Base-by-base conservation (phyloP, 148 eudicot genomes). In the Persicaria tinctoria region DNA sequence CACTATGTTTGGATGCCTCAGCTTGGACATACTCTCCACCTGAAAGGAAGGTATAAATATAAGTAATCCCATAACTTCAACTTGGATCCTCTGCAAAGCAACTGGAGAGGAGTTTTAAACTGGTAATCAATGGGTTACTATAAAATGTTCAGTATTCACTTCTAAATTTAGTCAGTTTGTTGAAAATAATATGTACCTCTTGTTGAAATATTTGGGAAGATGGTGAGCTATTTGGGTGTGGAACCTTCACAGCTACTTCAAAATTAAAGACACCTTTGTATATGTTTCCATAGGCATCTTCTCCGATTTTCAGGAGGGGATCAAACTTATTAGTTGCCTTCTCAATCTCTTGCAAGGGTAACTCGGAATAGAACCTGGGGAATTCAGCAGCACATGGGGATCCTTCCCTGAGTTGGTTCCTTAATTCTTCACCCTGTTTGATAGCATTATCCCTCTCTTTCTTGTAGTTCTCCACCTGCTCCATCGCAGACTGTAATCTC, bases 1-100 rank as follows among this genome's bases (percentile, higher is more conserved):
- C 23, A 86, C 93, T 72, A 94, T 83, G 83, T 92, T 89, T 74
- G 91, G 98, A 85, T 95, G 98, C 79, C 97, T 83, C 74, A 90
- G 83, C 72, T 89, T 89, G 75, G 86, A 77, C 73, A 92, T 18
- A 77, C 79, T 69, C 81, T 84, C 89, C 32, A 79, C 91, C 98
- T 95, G 96, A 56, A 68, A 76, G 57, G 32, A 68, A 76, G 56
- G 32, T 20, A 18, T 55, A 12, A 55, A 14, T 14, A 55, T 53
- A 5, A 53, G 16, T n/a, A 16, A 8, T 55, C 59, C 16, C 5
- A 55, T 1, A 16, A 55, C 16, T 55, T 55, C n/a, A 4, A 53
- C 56, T 53, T 13, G 56, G 1, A 12, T 53, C 56, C 56, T 14
- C 56, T 53, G 5, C 56, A 53, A 53, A n/a, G 41, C 41, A 32